Conservation (phyloP, 2,329 filamentous ascomycete genomes). For the Alternaria solani region DNA sequence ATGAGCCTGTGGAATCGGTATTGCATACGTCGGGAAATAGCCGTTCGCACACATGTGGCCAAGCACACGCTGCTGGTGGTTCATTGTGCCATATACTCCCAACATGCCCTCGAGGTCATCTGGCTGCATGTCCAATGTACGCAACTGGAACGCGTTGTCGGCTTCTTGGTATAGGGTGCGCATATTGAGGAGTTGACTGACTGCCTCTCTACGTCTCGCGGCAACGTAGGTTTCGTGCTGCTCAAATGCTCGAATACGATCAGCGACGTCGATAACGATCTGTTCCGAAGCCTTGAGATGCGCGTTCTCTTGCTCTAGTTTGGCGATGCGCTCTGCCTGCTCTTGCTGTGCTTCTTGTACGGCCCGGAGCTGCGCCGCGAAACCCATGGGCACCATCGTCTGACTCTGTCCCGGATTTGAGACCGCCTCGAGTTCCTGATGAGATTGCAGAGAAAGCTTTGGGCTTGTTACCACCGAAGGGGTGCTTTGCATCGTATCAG, state of each 20-base stretch:
- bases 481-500: neutral
- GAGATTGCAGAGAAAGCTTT: neutral
- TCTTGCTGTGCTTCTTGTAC: conserved; percentile 20
- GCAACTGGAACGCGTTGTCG: conserved; percentile 26
- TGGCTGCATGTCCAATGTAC: conserved; percentile 22
- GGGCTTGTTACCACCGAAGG: neutral
- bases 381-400: conserved; percentile 23
- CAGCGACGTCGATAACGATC: neutral
- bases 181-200: conserved; percentile 25
- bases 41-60: conserved; percentile 10
- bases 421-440: neutral
- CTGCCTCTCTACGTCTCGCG: conserved; percentile 27
- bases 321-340: conserved; percentile 16
- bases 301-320: conserved; percentile 22
- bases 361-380: conserved; percentile 22
- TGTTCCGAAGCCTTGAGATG: conserved; percentile 8
- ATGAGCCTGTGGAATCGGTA: neutral
- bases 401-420: neutral
- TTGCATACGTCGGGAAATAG: neutral
- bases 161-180: conserved; percentile 30
- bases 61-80: conserved; percentile 25
- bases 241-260: conserved; percentile 24
- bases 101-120: conserved; percentile 35
- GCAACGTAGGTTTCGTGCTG: conserved; percentile 10
- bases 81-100: conserved; percentile 19